Conservation (phyloP, 1,284 basidiomycete species). For the Xerocomus minutiporus region DNA sequence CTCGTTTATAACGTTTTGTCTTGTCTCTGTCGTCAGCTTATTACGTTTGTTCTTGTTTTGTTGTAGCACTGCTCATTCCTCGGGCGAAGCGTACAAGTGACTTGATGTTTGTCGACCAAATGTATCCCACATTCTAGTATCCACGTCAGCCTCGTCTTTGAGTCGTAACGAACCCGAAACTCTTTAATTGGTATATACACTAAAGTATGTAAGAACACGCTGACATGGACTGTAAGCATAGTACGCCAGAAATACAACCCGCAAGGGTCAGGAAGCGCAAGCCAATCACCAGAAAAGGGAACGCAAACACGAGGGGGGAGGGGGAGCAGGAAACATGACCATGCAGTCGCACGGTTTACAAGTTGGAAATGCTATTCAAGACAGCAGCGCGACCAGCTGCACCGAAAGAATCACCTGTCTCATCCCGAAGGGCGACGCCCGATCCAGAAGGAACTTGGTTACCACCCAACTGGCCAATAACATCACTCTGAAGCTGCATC, state of each 20-base stretch:
- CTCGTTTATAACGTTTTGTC: conserved; percentile 35
- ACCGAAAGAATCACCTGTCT: conserved; percentile 43
- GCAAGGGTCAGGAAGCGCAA: background rate
- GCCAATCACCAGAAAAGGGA: background rate
- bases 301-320: background rate
- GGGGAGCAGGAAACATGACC: background rate
- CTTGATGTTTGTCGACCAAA: conserved; percentile 6
- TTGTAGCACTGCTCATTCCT: conserved; percentile 10
- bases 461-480: conserved; percentile 45
- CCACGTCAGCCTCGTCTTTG: conserved; percentile 6
- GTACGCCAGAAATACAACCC: conserved; percentile 16
- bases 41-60: conserved; percentile 32
- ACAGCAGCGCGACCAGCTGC: conserved; percentile 49
- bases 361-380: conserved; percentile 46
- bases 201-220: conserved; percentile 7
- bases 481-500: conserved; percentile 82
- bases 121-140: conserved; percentile 7
- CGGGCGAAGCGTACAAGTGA: conserved; percentile 9
- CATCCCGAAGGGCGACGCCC: conserved; percentile 36
- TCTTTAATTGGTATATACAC: conserved; percentile 12
- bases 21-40: conserved; percentile 30
- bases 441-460: conserved; percentile 36
- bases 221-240: background rate
- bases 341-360: conserved; percentile 27
- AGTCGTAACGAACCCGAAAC: background rate